Evolutionary conservation across 495 filamentous ascomycete species (phyloP).

Genomic region (Thermochaetoides thermophila): DNA sequence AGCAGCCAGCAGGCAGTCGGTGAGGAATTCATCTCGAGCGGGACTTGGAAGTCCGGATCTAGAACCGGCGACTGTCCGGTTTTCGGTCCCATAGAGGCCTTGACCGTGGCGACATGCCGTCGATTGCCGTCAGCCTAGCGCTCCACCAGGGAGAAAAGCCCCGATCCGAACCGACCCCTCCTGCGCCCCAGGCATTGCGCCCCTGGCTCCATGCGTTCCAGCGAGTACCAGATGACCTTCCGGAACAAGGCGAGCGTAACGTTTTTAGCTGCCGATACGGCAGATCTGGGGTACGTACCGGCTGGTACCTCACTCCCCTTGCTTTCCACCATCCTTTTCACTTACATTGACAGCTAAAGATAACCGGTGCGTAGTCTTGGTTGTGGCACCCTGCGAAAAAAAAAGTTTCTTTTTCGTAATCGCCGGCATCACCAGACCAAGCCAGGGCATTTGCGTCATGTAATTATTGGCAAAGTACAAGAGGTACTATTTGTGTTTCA

Average conservation of each 20-base stretch:
- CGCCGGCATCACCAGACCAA: slow-evolving; percentile 8
- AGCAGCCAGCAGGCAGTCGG: no score
- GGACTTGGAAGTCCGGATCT: not conserved
- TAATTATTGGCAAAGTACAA: slow-evolving; percentile 4
- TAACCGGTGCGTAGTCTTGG: no score
- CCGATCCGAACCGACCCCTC: slow-evolving; percentile 1
- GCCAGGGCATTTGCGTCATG: not conserved
- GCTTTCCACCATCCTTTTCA: no score
- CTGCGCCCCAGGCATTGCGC: not conserved
- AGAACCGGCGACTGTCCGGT: slow-evolving; percentile 1
- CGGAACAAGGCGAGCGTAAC: slow-evolving; percentile 2
- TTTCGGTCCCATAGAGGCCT: slow-evolving; percentile 5
- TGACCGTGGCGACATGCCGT: slow-evolving; percentile 1
- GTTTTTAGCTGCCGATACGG: no score
- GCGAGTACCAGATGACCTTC: slow-evolving; percentile 2
- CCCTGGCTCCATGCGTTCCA: not conserved
- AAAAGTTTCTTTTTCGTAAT: slow-evolving; percentile 7
- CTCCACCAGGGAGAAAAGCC: slow-evolving; percentile 1
- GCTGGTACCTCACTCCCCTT: no score
- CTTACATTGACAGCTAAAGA: no score
- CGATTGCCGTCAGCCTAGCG: slow-evolving; percentile 6
- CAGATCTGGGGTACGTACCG: no score
- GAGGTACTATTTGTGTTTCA: not conserved
- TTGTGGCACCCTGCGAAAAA: not conserved
- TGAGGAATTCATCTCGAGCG: slow-evolving; percentile 1